Evolutionary conservation across 2,329 filamentous ascomycete genomes (phyloP), one percentile per base, ranked within the genome.

Genomic region (Fusarium poae): DNA sequence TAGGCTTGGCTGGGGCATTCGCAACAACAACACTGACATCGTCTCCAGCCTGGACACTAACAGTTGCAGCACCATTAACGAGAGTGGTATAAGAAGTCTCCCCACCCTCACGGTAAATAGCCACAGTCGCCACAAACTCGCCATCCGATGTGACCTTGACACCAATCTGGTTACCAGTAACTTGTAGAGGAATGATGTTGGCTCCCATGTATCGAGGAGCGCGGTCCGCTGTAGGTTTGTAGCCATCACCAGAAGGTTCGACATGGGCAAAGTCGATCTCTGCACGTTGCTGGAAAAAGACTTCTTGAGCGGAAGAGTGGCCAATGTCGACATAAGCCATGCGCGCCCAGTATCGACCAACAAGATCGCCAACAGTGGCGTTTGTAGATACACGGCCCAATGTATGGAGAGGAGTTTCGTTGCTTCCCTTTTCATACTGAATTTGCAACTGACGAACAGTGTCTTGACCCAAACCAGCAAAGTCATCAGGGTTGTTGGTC

Each of bases 301-400:
- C 60, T 1, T 77, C 69, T 21, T 79, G 77, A 1, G 81, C 82
- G 10, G 78, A 78, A 1, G 76, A 60, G 67, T 85, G 82, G 15
- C 81, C 82, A 32, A 85, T 83, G 43, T 86, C 84, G 13, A 82
- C 82, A 63, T 82, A 84, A 6, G 84, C 84, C 84, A 86, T 86
- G 61, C 80, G 80, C 3, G 84, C 84, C 83, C 83, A 85, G 75
- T 86, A 86, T 18, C 78, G 75, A 5, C 79, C 83, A 10, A 86
- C 80, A 11, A 86, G 76, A 15, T 80, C 78, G 21, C 81, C 79
- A 18, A 78, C 75, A 20, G 72, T 74, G 23, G 76, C 61, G 32
- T 70, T 73, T 10, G 65, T 58, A 3, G 79, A 76, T 1, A 85
- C 73, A 21, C 82, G 78, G 20, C 80, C 75, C 3, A 85, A 76